phyloP scores from a whole-genome alignment of 805 yeast species.

The Nakazawaea sp. region DNA sequence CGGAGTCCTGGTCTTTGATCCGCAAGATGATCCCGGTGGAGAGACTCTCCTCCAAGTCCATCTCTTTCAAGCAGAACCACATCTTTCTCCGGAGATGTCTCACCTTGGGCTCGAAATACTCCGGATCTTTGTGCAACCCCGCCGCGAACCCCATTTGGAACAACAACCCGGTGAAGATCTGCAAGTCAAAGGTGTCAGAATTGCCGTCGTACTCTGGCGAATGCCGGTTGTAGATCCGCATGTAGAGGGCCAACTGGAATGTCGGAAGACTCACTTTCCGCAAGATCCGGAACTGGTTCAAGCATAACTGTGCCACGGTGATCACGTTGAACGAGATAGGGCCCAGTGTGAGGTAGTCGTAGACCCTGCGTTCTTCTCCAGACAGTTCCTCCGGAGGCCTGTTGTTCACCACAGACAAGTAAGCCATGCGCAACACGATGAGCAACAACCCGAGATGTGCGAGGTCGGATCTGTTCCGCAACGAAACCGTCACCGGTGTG shows the following conservation, averaged over 20 bases:
- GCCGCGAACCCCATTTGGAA: slow-evolving; percentile 37
- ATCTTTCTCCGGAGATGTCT: slow-evolving; percentile 54
- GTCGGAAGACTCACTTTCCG: slow-evolving; percentile 30
- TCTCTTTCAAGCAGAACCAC: slow-evolving; percentile 41
- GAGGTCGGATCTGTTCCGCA: slow-evolving; percentile 33
- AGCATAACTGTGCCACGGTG: slow-evolving; percentile 29
- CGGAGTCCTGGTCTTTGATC: slow-evolving; percentile 30
- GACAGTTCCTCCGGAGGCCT: too few species aligned
- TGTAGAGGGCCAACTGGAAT: slow-evolving; percentile 35
- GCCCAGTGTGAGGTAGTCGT: slow-evolving; percentile 23
- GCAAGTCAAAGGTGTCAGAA: slow-evolving; percentile 33
- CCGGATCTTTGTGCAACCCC: slow-evolving; percentile 41
- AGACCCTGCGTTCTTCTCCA: slow-evolving; percentile 19
- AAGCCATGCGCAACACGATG: slow-evolving; percentile 34
- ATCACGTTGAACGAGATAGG: slow-evolving; percentile 33
- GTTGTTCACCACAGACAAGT: slow-evolving; percentile 26
- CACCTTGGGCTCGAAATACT: too few species aligned
- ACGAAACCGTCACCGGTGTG: slow-evolving; percentile 16
- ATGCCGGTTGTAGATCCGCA: slow-evolving; percentile 30
- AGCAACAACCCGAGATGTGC: slow-evolving; percentile 32
- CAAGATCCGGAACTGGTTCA: slow-evolving; percentile 33
- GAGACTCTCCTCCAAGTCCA: slow-evolving; percentile 36
- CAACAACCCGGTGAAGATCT: slow-evolving; percentile 29
- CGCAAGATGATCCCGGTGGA: slow-evolving; percentile 33
- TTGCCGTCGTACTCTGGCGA: slow-evolving; percentile 48